Evolutionary conservation across 441 rosid species (phyloP), one percentile per base, ranked within the genome.

Genomic region (Pelargonium cotyledonis): DNA sequence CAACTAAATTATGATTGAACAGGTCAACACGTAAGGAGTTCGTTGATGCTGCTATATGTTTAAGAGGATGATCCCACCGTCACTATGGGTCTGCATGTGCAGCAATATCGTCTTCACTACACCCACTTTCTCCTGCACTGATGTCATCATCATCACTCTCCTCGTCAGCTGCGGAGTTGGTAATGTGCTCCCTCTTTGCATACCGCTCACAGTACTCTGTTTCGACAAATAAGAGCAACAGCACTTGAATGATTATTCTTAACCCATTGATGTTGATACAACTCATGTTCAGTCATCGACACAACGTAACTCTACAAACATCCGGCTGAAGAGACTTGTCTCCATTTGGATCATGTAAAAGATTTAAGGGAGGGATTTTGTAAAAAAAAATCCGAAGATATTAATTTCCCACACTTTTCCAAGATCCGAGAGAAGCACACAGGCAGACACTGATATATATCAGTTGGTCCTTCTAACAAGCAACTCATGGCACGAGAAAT

Each of bases 131-230:
- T 61, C 74, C 79, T 16, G 79, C 85, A 15, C 72, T 84, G 66
- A 77, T 68, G 3, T 26, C 31, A 38, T 85, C 92, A 51, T 85
- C 89, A 35, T 80, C 86, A 0, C 53, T 84, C 9, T 78, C 72
- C 58, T 81, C 85, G 8, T 81, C 85, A 0, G 61, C 79, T 26
- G 75, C 19, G 9, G 78, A 63, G 63, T 80, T 78, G 18, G 65
- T 60, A 61, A 78, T 74, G 51, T 79, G 68, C 74, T 83, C 87
- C 77, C 78, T 88, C 75, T 81, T 85, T 2, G 87, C 92, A 64
- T 84, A 84, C 68, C 72, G 73, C 51, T 88, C 89, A 51, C 85
- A 80, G 73, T 84, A 88, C 69, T 88, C 93, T 86, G 79, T 55
- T 46, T 65, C 40, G 70, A 75, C 63, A 62, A 53, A 73, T 31